These are phyloP conservation scores for Exutisphaerella laricina DNA, from an alignment of 2,329 filamentous ascomycete genomes.

Conservation along the genomic window DNA sequence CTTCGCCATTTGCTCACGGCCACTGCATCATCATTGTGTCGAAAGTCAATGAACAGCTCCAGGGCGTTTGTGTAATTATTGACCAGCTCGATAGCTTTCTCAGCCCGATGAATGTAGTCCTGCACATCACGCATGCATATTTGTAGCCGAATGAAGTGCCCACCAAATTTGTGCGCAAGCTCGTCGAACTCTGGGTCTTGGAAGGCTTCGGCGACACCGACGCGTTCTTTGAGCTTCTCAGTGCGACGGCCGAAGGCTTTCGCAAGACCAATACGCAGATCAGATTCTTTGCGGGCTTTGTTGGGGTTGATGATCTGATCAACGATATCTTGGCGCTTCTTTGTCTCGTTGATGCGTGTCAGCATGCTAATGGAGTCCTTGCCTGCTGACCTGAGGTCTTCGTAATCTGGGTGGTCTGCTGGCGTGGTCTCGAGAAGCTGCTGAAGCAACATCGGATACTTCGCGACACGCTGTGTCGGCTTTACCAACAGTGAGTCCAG, in stretches of 20 bases:
- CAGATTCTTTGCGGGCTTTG: conserved; percentile 80
- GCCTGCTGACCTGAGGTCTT: conserved; percentile 63
- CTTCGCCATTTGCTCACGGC: conserved; percentile 91
- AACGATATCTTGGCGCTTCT: conserved; percentile 89
- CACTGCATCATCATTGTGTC: conserved; percentile 69
- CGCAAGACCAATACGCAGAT: conserved; percentile 75
- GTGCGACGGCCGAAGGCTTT: conserved; percentile 86
- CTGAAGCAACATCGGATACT: conserved; percentile 82
- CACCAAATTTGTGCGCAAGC: conserved; percentile 78
- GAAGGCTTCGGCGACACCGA: conserved; percentile 58
- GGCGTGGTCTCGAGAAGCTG: conserved; percentile 76
- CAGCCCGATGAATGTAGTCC: conserved; percentile 77
- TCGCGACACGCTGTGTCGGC: conserved; percentile 88
- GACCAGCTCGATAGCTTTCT: conserved; percentile 74
- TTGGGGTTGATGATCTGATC: conserved; percentile 69
- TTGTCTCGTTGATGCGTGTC: conserved; percentile 80
- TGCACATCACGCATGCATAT: conserved; percentile 93
- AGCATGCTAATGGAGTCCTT: conserved; percentile 61
- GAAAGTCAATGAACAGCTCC: conserved; percentile 69
- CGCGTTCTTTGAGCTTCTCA: conserved; percentile 72
- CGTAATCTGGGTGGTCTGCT: conserved; percentile 73
- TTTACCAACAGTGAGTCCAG: conserved; percentile 95
- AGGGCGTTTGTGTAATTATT: conserved; percentile 75
- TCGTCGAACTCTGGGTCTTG: conserved; percentile 79
- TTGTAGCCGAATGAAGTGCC: conserved; percentile 87